Percentiles rank a stretch among this genome's conserved stretches.
phyloP scores from a whole-genome alignment of 331 rosid species.

The Acacia concinna region DNA sequence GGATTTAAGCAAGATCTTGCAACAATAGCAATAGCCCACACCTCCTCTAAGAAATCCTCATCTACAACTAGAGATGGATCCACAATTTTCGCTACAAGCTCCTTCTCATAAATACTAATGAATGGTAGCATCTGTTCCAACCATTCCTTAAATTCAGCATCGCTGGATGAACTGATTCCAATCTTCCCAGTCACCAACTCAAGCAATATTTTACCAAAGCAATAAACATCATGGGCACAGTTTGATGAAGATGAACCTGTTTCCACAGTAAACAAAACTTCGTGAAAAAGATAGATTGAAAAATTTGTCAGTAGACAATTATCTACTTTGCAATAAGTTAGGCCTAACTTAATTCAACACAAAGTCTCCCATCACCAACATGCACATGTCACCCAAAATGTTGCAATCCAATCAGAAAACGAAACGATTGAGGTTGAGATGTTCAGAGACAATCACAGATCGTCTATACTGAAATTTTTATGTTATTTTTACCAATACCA shows the following conservation, averaged over 20 bases:
- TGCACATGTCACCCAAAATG: too few species aligned
- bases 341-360: too few species aligned
- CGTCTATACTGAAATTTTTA: too few species aligned
- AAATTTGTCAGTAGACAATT: background rate
- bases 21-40: conserved; percentile 18
- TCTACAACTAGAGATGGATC: conserved; percentile 18
- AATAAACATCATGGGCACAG: conserved; percentile 21
- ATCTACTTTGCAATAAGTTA: too few species aligned
- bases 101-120: conserved; percentile 21
- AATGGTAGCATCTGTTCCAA: background rate
- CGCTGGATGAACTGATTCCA: background rate
- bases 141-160: conserved; percentile 13
- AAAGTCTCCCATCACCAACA: too few species aligned
- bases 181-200: conserved; percentile 22
- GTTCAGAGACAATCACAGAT: too few species aligned
- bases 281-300: background rate
- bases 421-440: too few species aligned
- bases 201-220: conserved; percentile 21
- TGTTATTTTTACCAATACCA: too few species aligned
- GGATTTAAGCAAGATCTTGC: conserved; percentile 22
- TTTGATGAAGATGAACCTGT: conserved; percentile 12
- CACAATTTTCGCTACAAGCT: conserved; percentile 8
- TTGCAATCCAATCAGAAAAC: too few species aligned
- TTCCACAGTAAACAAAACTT: background rate
- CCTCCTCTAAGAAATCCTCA: conserved; percentile 23